Evolutionary conservation across 768 basidiomycete species (phyloP).

Genomic region (Terana coerulea): DNA sequence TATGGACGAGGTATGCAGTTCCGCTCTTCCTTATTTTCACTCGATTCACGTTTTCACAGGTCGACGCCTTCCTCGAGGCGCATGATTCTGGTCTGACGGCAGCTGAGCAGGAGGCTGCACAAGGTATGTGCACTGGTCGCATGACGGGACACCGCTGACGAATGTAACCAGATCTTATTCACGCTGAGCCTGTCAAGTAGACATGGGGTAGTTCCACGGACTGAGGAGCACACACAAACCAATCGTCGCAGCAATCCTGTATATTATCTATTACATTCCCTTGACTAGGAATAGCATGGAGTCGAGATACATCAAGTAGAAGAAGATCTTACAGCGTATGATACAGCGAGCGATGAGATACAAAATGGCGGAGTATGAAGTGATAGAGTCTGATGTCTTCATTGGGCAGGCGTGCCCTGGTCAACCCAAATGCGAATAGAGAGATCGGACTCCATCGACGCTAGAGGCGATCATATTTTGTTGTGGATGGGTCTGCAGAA

Average conservation of each 20-base stretch:
- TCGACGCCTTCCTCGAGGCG: slow-evolving; percentile 92
- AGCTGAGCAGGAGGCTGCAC: slow-evolving; percentile 72
- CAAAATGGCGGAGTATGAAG: not conserved
- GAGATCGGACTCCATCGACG: slow-evolving; percentile 77
- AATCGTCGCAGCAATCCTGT: slow-evolving; percentile 12
- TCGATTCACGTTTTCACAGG: slow-evolving; percentile 35
- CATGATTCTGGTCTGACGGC: slow-evolving; percentile 84
- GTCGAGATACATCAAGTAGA: slow-evolving; percentile 2
- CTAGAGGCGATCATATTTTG: slow-evolving; percentile 88
- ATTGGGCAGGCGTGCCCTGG: slow-evolving; percentile 16
- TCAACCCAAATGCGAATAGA: slow-evolving; percentile 83
- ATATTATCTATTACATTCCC: slow-evolving; percentile 12
- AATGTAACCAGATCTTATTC: slow-evolving; percentile 59
- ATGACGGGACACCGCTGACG: too few relatives aligned
- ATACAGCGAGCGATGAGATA: slow-evolving; percentile 7
- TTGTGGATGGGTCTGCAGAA: slow-evolving; percentile 62
- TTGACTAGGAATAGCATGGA: slow-evolving; percentile 7
- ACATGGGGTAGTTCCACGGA: not conserved
- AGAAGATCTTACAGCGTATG: not conserved
- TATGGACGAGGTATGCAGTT: slow-evolving; percentile 74
- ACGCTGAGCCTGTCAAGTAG: slow-evolving; percentile 58
- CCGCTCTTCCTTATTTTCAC: not conserved
- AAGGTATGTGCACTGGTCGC: slow-evolving; percentile 62
- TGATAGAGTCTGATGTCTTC: not conserved
- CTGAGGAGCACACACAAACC: not conserved